A percentile compares a stretch with the other conserved stretches of the same genome.
Evolutionary conservation across 176 grass and related monocot species (phyloP).

Genomic region (Eleusine indica): DNA sequence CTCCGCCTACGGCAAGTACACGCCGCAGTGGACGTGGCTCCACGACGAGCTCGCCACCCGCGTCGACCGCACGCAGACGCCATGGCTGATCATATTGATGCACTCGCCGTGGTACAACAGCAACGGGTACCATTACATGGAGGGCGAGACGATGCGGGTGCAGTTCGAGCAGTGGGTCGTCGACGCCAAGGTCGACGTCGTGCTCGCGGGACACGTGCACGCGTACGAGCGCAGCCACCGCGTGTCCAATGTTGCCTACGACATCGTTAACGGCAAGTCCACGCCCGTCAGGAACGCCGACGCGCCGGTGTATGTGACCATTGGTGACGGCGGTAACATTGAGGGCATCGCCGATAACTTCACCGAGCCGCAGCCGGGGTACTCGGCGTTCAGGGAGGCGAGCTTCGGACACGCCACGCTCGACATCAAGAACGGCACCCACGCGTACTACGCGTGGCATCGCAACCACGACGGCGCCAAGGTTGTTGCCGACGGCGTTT

Average conservation of each 20-base stretch:
- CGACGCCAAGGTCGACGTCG: constrained; percentile 50
- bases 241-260: constrained; percentile 64
- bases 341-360: constrained; percentile 66
- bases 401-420: constrained; percentile 80
- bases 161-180: constrained; percentile 66
- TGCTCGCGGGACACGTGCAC: constrained; percentile 65
- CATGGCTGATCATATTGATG: constrained; percentile 62
- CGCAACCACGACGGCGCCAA: constrained; percentile 70
- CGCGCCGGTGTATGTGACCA: constrained; percentile 73
- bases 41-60: constrained; percentile 28
- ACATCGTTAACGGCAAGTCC: constrained; percentile 51
- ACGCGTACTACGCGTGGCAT: constrained; percentile 70
- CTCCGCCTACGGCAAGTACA: constrained; percentile 75
- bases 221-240: constrained; percentile 66
- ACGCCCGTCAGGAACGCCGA: constrained; percentile 24
- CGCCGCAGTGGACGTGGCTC: constrained; percentile 72
- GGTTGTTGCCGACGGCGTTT: constrained; percentile 57
- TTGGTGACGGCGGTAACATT: constrained; percentile 75
- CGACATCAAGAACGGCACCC: constrained; percentile 70
- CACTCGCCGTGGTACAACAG: constrained; percentile 80
- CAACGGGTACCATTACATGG: constrained; percentile 82
- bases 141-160: constrained; percentile 69
- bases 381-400: constrained; percentile 79
- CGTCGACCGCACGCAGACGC: constrained; percentile 51
- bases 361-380: constrained; percentile 56